phyloP scores from a whole-genome alignment of 2,329 filamentous ascomycete species.

The Aspergillaceae sp. region DNA sequence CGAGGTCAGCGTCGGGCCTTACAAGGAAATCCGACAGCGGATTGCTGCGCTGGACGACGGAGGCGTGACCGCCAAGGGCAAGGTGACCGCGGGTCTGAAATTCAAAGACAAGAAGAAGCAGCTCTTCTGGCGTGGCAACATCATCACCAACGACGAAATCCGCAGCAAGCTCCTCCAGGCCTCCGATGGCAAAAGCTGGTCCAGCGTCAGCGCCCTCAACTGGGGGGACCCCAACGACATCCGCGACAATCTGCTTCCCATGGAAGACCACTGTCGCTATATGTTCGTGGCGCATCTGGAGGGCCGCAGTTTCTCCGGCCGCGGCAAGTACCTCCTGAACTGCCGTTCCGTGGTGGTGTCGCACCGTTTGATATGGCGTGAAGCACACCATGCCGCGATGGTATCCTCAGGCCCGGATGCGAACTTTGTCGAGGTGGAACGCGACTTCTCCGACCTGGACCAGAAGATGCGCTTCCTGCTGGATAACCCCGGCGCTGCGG shows the following conservation, averaged over 20 bases:
- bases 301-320: conserved; percentile 46
- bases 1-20: conserved; percentile 38
- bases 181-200: conserved; percentile 37
- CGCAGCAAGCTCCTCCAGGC: conserved; percentile 33
- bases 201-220: conserved; percentile 35
- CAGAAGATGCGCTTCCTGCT: conserved; percentile 37
- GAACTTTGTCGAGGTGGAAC: conserved; percentile 43
- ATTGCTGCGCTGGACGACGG: conserved; percentile 32
- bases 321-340: conserved; percentile 47
- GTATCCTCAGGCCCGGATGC: conserved; percentile 38
- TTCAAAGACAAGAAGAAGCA: conserved; percentile 37
- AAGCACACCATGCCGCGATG: conserved; percentile 43
- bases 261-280: conserved; percentile 48
- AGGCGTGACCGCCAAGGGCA: conserved; percentile 11
- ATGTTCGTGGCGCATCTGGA: conserved; percentile 48
- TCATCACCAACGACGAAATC: conserved; percentile 31
- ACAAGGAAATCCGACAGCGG: conserved; percentile 34
- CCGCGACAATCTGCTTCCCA: conserved; percentile 37
- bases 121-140: conserved; percentile 42
- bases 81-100: conserved; percentile 5
- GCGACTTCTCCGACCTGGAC: conserved; percentile 50
- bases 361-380: conserved; percentile 42
- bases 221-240: conserved; percentile 35
- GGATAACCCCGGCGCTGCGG: conserved; percentile 36
- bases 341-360: conserved; percentile 44